Conservation (phyloP, 768 basidiomycete species). For the Phaffia australis region DNA sequence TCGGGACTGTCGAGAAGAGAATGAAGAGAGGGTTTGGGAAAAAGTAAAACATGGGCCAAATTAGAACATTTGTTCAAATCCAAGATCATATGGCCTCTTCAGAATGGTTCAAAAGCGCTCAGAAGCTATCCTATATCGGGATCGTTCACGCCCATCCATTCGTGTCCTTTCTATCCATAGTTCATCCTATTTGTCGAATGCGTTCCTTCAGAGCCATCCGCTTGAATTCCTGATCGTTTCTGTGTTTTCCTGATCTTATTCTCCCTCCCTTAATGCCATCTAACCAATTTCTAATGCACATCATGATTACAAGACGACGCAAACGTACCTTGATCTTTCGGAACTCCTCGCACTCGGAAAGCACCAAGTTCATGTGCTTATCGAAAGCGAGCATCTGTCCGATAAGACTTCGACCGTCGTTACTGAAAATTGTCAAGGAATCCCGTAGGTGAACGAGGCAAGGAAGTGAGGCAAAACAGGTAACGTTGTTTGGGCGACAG, state of each 20-base stretch:
- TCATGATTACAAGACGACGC: conserved; percentile 35
- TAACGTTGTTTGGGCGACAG: conserved; percentile 3
- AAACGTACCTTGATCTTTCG: conserved; percentile 69
- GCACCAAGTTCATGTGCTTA: conserved; percentile 97
- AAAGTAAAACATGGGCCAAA: not conserved
- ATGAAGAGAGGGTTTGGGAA: not conserved
- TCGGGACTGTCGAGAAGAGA: conserved; percentile 2
- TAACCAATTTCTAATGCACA: not conserved
- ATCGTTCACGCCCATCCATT: too few species aligned
- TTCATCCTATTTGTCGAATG: not conserved
- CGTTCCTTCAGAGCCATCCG: conserved; percentile 34
- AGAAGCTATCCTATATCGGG: too few species aligned
- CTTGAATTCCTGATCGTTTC: conserved; percentile 36
- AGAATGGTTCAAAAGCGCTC: too few species aligned
- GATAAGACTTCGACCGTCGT: conserved; percentile 84
- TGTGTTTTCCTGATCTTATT: not conserved
- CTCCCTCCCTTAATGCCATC: not conserved
- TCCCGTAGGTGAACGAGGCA: not conserved
- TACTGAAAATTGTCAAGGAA: conserved; percentile 27
- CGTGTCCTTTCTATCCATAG: not conserved
- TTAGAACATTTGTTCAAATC: too few species aligned
- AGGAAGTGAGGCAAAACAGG: not conserved
- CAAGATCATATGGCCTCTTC: too few species aligned
- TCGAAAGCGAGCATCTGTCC: conserved; percentile 99
- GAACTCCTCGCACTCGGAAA: conserved; percentile 98